Percentiles rank a stretch among this genome's conserved stretches.
phyloP scores from a whole-genome alignment of 2,329 filamentous ascomycete species.

The Xylaria arbuscula region DNA sequence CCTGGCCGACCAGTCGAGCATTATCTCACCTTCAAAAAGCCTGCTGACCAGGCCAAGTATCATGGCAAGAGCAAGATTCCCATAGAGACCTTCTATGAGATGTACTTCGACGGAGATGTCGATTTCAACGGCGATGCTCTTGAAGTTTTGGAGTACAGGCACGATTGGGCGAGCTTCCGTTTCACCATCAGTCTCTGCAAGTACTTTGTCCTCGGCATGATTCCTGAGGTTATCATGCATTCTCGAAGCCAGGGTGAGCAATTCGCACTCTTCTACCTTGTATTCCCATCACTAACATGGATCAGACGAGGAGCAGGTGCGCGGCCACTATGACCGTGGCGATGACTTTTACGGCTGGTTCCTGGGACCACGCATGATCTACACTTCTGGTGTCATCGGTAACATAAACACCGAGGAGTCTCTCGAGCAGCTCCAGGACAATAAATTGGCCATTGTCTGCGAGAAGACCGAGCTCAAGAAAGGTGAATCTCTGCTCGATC shows the following conservation, averaged over 20 bases:
- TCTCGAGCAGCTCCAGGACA: slow-evolving; percentile 95
- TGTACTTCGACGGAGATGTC: slow-evolving; percentile 95
- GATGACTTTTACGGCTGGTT: slow-evolving; percentile 99
- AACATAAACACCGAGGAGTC: slow-evolving; percentile 88
- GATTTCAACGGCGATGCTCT: slow-evolving; percentile 95
- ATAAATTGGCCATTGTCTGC: slow-evolving; percentile 94
- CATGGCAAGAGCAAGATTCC: slow-evolving; percentile 83
- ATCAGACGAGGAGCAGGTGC: slow-evolving; percentile 94
- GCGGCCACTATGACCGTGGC: slow-evolving; percentile 96
- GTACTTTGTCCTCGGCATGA: slow-evolving; percentile 87
- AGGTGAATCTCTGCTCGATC: slow-evolving; percentile 87
- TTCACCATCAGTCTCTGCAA: slow-evolving; percentile 89
- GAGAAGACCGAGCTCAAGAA: slow-evolving; percentile 90
- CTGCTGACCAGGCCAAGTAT: slow-evolving; percentile 72
- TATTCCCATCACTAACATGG: slow-evolving; percentile 30
- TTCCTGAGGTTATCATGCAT: slow-evolving; percentile 92
- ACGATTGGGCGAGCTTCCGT: slow-evolving; percentile 96
- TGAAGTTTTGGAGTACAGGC: slow-evolving; percentile 90
- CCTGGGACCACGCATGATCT: slow-evolving; percentile 97
- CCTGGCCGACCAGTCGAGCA: slow-evolving; percentile 89
- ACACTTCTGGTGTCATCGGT: slow-evolving; percentile 93
- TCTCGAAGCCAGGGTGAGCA: slow-evolving; percentile 82
- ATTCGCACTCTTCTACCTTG: slow-evolving; percentile 1
- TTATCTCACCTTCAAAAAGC: slow-evolving; percentile 85
- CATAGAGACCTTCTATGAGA: slow-evolving; percentile 95